phyloP scores from a whole-genome alignment of 257 asterid genomes.

The Solanum appendiculatum region DNA sequence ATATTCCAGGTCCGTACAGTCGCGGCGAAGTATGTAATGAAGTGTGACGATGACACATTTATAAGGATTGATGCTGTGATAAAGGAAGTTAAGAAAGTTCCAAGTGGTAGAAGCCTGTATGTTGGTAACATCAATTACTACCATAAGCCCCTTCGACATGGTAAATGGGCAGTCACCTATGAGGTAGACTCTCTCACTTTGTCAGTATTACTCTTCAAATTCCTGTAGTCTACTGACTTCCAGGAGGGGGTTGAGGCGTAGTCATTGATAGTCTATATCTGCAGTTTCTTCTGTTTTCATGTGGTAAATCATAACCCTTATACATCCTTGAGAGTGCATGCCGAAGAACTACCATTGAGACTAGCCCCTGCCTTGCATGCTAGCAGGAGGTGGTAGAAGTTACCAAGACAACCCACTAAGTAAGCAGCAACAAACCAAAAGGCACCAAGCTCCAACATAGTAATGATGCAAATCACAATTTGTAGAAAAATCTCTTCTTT shows the following conservation, averaged over 20 bases:
- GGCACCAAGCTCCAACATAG: not conserved
- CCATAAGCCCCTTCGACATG: constrained; percentile 84
- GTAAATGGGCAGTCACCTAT: constrained; percentile 98
- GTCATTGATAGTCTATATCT: not conserved
- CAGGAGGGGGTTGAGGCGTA: not conserved
- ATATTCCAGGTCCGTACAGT: constrained; percentile 50
- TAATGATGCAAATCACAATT: not conserved
- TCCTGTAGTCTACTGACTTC: not conserved
- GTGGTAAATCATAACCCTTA: not conserved
- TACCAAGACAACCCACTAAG: not conserved
- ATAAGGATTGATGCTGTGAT: constrained; percentile 76
- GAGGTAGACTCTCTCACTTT: constrained; percentile 40
- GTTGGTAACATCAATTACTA: constrained; percentile 88
- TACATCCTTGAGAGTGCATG: not conserved
- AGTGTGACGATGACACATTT: constrained; percentile 97
- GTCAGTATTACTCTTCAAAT: not conserved
- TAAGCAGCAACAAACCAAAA: not conserved
- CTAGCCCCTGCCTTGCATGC: not conserved
- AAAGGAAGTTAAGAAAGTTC: constrained; percentile 58
- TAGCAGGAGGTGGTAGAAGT: not conserved
- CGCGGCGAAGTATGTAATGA: constrained; percentile 76
- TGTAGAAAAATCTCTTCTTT: not conserved
- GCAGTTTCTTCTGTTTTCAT: not conserved
- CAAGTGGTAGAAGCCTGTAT: constrained; percentile 49
- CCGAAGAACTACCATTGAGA: not conserved